Evolutionary conservation across 495 filamentous ascomycete species (phyloP), one percentile per base, ranked within the genome.

Genomic region (Aspergillus nanangensis): DNA sequence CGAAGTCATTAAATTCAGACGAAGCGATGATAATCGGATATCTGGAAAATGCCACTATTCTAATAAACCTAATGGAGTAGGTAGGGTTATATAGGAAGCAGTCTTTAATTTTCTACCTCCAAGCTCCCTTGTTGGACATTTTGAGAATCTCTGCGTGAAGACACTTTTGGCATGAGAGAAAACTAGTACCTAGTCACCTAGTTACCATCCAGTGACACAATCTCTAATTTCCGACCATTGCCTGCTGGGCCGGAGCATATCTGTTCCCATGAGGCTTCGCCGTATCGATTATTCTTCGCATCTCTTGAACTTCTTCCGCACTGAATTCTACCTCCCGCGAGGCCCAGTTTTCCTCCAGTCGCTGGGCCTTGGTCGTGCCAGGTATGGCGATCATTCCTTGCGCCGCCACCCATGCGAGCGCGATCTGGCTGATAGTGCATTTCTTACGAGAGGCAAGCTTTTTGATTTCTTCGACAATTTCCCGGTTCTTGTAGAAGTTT

Each of bases 371-470:
- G n/a, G 72, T 75, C 5, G 72, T 74, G 1, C 72, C 72, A 0
- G 72, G 67, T 45, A 75, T 75, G 10, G 72, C 51, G 43, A 75
- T 72, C 54, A 74, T 57, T 8, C 69, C 70, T 39, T 74, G 72
- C 3, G 69, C 55, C 24, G 65, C 67, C 5, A 74, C 69, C 71
- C 70, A 75, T 15, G 70, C 72, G 2, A 74, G 62, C 1, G 71
- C 67, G 33, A 74, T 61, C 38, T 75, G 69, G 4, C 63, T 60
- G 14, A 64, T 55, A 0, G 56, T 58, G 55, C 65, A 67, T 7
- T 62, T 64, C 47, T 70, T 73, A 10, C 52, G 50, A 11, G 49
- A 25, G 5, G 72, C 67, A 11, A 75, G 57, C 40, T 62, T 62
- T 50, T 70, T 69, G 22, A 72, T 67, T 34, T 70, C 65, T 1